Conservation (phyloP, 179 eudicot genomes). For the Beta macrorhiza region DNA sequence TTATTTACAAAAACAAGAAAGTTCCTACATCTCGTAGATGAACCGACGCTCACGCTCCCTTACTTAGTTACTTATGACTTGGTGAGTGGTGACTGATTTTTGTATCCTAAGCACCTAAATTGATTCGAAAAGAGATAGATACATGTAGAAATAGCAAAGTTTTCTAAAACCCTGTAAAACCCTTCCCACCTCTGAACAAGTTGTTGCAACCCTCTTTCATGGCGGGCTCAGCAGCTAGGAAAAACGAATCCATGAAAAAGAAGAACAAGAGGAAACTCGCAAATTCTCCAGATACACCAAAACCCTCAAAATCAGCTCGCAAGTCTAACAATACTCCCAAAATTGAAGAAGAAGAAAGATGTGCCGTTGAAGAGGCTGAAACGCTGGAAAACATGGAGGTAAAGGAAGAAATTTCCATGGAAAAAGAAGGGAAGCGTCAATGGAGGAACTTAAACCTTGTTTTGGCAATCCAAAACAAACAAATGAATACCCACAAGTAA, state of each 20-base stretch:
- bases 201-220: constrained; percentile 26
- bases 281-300: constrained; percentile 9
- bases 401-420: constrained; percentile 1
- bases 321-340: constrained; percentile 3
- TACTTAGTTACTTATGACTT: too few relatives aligned
- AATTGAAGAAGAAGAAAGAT: constrained; percentile 12
- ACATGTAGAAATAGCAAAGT: too few relatives aligned
- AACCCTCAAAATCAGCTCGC: constrained; percentile 39
- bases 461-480: constrained; percentile 54
- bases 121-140: too few relatives aligned
- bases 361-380: constrained; percentile 21
- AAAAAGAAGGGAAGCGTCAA: constrained; percentile 18
- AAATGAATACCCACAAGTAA: constrained; percentile 42
- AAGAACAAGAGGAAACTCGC: constrained; percentile 39
- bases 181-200: not conserved
- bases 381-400: constrained; percentile 15
- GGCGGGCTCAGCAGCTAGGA: constrained; percentile 39
- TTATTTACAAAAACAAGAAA: too few relatives aligned
- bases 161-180: constrained; percentile 27
- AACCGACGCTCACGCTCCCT: too few relatives aligned
- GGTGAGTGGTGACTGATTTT: too few relatives aligned
- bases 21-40: too few relatives aligned
- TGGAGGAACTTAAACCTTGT: constrained; percentile 74
- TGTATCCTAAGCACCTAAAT: too few relatives aligned
- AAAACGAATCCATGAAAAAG: constrained; percentile 11